Conservation (phyloP, 306 rosid species). For the Fragaria vesca region DNA sequence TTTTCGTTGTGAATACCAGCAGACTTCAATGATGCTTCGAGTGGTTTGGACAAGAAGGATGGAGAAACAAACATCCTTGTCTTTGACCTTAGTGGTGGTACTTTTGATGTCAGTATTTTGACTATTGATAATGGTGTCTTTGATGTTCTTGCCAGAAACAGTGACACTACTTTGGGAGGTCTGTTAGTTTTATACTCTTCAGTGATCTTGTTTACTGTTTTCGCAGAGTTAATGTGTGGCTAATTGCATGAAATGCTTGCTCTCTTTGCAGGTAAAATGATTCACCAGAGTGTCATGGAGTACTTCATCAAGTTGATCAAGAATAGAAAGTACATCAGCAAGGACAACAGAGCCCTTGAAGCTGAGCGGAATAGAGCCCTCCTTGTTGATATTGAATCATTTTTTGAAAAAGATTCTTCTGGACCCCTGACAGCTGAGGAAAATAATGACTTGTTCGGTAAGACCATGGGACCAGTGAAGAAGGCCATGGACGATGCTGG, state of each 20-base stretch:
- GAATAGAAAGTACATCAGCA: constrained; percentile 58
- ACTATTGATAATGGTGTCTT: constrained; percentile 92
- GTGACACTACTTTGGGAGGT: constrained; percentile 95
- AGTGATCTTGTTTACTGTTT: too few species aligned
- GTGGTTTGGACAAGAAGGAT: constrained; percentile 66
- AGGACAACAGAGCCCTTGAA: constrained; percentile 88
- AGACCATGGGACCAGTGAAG: constrained; percentile 98
- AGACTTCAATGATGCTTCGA: not conserved
- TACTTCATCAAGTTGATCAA: constrained; percentile 94
- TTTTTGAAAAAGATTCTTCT: constrained; percentile 53
- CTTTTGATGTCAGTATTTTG: constrained; percentile 96
- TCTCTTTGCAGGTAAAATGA: not conserved
- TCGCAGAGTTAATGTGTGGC: too few species aligned
- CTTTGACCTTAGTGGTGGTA: constrained; percentile 94
- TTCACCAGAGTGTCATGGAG: constrained; percentile 66
- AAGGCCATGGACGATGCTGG: constrained; percentile 99
- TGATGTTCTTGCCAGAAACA: constrained; percentile 79
- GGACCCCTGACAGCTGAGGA: too few species aligned
- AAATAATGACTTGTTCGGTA: constrained; percentile 30
- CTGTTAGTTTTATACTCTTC: too few species aligned
- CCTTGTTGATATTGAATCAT: constrained; percentile 32
- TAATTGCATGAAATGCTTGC: too few species aligned
- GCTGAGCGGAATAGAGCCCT: constrained; percentile 53
- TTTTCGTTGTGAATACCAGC: too few species aligned
- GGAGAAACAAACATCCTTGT: constrained; percentile 98